phyloP scores from a whole-genome alignment of 2,329 filamentous ascomycete genomes.

The Bisporella sp. region DNA sequence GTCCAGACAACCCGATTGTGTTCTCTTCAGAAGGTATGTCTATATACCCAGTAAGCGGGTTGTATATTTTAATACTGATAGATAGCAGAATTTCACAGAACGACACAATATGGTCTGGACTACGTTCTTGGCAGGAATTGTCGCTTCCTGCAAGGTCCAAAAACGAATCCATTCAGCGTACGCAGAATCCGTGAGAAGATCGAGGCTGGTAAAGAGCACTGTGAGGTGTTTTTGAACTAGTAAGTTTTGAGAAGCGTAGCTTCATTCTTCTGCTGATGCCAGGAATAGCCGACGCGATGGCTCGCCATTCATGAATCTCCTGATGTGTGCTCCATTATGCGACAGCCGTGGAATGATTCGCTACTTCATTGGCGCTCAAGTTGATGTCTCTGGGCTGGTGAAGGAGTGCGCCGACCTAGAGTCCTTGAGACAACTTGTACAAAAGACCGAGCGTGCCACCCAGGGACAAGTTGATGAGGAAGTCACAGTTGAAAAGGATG shows the following conservation, averaged over 20 bases:
- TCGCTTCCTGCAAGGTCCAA: slow-evolving; percentile 70
- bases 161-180: slow-evolving; percentile 58
- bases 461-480: slow-evolving; percentile 15
- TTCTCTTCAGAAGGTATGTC: slow-evolving; percentile 64
- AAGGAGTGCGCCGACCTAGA: slow-evolving; percentile 56
- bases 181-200: slow-evolving; percentile 55
- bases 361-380: slow-evolving; percentile 61
- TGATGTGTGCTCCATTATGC: slow-evolving; percentile 57
- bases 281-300: slow-evolving; percentile 50
- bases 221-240: slow-evolving; percentile 71
- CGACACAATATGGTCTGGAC: slow-evolving; percentile 67
- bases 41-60: background rate
- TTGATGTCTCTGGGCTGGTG: slow-evolving; percentile 56
- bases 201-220: slow-evolving; percentile 58
- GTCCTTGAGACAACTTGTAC: slow-evolving; percentile 42
- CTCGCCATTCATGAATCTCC: slow-evolving; percentile 60
- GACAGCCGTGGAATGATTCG: slow-evolving; percentile 54
- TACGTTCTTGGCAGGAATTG: slow-evolving; percentile 73
- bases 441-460: slow-evolving; percentile 24
- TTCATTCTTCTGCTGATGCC: slow-evolving; percentile 3
- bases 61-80: background rate
- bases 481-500: slow-evolving; percentile 39
- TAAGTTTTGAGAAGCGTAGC: slow-evolving; percentile 27
- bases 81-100: slow-evolving; percentile 60
- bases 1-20: slow-evolving; percentile 68